Conservation (phyloP, 2,329 filamentous ascomycete species). For the Calonectria honghensis region DNA sequence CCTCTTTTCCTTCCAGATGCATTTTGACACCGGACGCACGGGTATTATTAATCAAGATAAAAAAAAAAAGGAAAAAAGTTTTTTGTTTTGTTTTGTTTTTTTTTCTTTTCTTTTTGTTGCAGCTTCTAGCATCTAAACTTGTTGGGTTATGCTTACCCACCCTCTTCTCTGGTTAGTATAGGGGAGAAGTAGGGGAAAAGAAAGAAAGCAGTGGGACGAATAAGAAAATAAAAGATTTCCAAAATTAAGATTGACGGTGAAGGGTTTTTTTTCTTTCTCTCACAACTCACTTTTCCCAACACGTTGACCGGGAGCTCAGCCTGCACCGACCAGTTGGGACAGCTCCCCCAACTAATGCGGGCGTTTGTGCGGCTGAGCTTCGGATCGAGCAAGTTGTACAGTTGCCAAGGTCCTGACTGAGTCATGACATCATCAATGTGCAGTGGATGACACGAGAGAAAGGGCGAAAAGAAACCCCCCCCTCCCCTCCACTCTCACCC, state of each 20-base stretch:
- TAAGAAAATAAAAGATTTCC: background rate
- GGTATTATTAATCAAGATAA: background rate
- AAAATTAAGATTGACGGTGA: background rate
- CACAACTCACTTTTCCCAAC: background rate
- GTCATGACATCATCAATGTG: constrained; percentile 39
- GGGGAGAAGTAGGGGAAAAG: background rate
- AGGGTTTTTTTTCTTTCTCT: background rate
- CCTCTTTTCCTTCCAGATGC: background rate
- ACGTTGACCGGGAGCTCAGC: background rate
- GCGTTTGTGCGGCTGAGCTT: constrained; percentile 22
- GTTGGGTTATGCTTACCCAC: background rate
- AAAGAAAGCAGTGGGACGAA: background rate
- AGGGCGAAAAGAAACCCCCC: background rate
- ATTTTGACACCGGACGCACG: background rate
- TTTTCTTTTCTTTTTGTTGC: background rate
- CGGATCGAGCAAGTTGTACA: background rate
- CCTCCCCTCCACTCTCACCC: no score
- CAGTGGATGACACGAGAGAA: background rate
- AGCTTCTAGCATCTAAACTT: background rate
- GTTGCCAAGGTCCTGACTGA: background rate
- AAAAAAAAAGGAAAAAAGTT: no score
- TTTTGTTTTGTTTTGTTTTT: background rate
- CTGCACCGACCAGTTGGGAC: background rate
- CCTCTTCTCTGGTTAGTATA: background rate
- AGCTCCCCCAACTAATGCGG: background rate